Evolutionary conservation across 2,329 filamentous ascomycete species (phyloP).

Genomic region (Pseudopithomyces maydicus): DNA sequence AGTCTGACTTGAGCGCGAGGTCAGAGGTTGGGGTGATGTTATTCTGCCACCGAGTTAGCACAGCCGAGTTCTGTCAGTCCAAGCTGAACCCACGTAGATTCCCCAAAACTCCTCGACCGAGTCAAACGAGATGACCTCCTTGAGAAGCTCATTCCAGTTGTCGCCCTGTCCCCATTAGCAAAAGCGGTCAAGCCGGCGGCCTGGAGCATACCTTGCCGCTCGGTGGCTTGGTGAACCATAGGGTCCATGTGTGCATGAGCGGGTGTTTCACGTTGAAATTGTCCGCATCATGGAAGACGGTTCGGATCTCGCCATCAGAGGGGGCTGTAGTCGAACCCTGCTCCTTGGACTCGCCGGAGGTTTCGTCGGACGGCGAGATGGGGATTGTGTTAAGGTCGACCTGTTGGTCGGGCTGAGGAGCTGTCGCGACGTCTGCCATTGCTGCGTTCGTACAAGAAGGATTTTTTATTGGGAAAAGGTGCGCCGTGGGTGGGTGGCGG

Average conservation of each 20-base stretch:
- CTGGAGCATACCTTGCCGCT: slow-evolving; percentile 77
- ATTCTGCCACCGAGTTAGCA: slow-evolving; percentile 66
- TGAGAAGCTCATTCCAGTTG: slow-evolving; percentile 98
- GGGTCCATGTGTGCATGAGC: slow-evolving; percentile 94
- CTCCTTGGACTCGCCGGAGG: slow-evolving; percentile 48
- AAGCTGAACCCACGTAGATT: slow-evolving; percentile 77
- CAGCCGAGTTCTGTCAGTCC: not conserved
- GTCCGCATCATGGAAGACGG: slow-evolving; percentile 96
- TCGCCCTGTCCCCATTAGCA: slow-evolving; percentile 68
- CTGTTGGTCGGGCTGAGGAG: slow-evolving; percentile 51
- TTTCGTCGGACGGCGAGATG: slow-evolving; percentile 56
- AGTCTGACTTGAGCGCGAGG: slow-evolving; percentile 95
- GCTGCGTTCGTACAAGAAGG: slow-evolving; percentile 15
- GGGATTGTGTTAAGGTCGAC: slow-evolving; percentile 62
- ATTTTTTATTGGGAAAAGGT: slow-evolving; percentile 2
- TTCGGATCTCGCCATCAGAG: slow-evolving; percentile 68
- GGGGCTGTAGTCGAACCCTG: slow-evolving; percentile 49
- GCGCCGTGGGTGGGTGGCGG: slow-evolving; percentile 6
- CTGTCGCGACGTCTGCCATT: slow-evolving; percentile 45
- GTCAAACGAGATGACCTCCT: slow-evolving; percentile 98
- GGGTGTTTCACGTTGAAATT: slow-evolving; percentile 99
- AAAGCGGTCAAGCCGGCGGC: not conserved
- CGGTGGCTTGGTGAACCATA: slow-evolving; percentile 99
- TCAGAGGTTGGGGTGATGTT: slow-evolving; percentile 97
- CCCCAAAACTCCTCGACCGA: slow-evolving; percentile 99